Evolutionary conservation across 148 eudicot genomes (phyloP).

Genomic region (Polygonum aviculare): DNA sequence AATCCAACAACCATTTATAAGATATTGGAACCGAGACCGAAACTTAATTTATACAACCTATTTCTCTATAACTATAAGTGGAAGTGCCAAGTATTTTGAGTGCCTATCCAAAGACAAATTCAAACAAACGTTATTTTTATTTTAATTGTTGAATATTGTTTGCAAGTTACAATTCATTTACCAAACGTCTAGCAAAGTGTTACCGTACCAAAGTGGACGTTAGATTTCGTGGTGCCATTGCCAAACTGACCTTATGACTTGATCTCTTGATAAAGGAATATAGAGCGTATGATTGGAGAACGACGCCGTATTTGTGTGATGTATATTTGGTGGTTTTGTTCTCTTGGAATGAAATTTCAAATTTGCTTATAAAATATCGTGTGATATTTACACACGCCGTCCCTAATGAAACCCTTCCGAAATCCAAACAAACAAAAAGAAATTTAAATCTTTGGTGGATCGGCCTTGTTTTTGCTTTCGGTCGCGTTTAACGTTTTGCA

Average conservation of each 20-base stretch:
- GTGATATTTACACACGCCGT: not conserved
- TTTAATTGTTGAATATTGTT: not conserved
- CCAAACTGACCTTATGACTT: not conserved
- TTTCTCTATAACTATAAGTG: too few relatives aligned
- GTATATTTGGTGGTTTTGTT: too few relatives aligned
- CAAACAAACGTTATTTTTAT: too few relatives aligned
- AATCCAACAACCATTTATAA: too few relatives aligned
- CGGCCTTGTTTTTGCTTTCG: not conserved
- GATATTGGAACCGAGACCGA: too few relatives aligned
- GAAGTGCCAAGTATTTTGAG: too few relatives aligned
- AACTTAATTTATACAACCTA: too few relatives aligned
- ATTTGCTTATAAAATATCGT: not conserved
- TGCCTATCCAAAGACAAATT: too few relatives aligned
- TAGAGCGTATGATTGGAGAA: not conserved
- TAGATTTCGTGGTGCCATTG: not conserved
- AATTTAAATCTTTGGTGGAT: not conserved
- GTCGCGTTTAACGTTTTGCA: not conserved
- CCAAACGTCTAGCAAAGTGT: conserved; percentile 1
- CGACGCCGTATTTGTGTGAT: not conserved
- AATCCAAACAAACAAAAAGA: not conserved
- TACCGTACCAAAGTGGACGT: not conserved
- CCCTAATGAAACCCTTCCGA: not conserved
- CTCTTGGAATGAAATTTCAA: too few relatives aligned
- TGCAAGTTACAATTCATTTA: not conserved
- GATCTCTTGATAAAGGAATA: not conserved